These are phyloP conservation scores for Pleurotus sapidus DNA, from an alignment of 768 basidiomycete genomes.

Conservation along the genomic window DNA sequence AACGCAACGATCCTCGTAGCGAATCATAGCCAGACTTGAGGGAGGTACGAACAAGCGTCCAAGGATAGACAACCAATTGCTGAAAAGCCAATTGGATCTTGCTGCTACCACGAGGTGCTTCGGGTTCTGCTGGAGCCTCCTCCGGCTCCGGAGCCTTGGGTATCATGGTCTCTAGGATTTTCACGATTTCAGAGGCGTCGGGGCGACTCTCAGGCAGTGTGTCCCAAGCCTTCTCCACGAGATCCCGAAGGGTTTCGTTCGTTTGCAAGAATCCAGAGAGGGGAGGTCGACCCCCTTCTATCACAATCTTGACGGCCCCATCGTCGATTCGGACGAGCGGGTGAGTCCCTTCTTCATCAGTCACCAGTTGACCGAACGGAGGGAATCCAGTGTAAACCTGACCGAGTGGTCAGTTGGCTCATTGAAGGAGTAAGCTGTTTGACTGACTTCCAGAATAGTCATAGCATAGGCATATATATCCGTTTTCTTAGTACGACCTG, in stretches of 20 bases:
- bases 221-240: conserved; percentile 17
- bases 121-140: neutral
- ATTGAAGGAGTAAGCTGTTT: neutral
- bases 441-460: conserved; percentile 20
- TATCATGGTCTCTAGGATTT: neutral
- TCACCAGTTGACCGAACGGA: conserved; percentile 15
- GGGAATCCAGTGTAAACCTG: conserved; percentile 17
- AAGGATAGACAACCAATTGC: neutral
- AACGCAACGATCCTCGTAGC: neutral
- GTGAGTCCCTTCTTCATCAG: neutral
- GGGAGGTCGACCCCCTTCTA: conserved; percentile 16
- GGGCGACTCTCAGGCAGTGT: conserved; percentile 13
- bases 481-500: conserved; percentile 12
- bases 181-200: neutral
- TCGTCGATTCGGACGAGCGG: conserved; percentile 13
- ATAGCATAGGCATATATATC: conserved; percentile 26
- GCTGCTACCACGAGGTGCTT: neutral
- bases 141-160: neutral
- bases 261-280: conserved; percentile 11
- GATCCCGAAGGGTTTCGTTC: conserved; percentile 1
- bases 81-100: too few relatives aligned
- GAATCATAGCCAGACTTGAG: neutral
- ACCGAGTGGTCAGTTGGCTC: neutral
- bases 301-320: conserved; percentile 18
- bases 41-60: neutral